A percentile compares a stretch with the other conserved stretches of the same genome.
Evolutionary conservation across 2,329 filamentous ascomycete species (phyloP).

Genomic region (Uncinocarpus reesii): DNA sequence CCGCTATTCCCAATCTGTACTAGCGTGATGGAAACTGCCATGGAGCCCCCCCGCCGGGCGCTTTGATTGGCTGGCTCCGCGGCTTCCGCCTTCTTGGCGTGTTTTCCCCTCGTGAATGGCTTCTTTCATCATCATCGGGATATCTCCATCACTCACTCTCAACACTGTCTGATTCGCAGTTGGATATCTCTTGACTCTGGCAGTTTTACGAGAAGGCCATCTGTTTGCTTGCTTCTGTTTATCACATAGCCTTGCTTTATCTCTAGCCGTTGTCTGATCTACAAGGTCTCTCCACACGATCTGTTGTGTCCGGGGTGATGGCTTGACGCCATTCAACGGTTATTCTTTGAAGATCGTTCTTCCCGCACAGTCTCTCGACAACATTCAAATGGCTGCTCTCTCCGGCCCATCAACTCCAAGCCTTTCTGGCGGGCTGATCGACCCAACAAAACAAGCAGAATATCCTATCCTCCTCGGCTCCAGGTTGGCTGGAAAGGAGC

Average conservation of each 20-base stretch:
- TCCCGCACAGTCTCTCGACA: neutral
- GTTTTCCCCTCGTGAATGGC: neutral
- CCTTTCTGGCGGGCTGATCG: slow-evolving; percentile 31
- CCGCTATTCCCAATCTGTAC: neutral
- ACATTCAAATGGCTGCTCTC: neutral
- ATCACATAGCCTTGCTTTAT: no score
- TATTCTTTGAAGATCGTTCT: neutral
- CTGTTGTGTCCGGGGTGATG: neutral
- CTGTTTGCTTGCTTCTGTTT: no score
- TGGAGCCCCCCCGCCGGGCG: neutral
- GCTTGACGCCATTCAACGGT: neutral
- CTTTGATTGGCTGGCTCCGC: neutral
- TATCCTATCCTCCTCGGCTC: slow-evolving; percentile 40
- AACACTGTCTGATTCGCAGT: no score
- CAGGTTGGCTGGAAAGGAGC: slow-evolving; percentile 27
- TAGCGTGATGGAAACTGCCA: neutral
- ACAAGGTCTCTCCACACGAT: no score
- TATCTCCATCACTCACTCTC: no score
- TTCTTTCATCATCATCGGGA: neutral
- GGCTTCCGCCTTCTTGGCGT: neutral
- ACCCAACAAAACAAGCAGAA: slow-evolving; percentile 38
- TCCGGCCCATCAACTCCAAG: slow-evolving; percentile 10
- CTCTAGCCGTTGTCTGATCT: no score
- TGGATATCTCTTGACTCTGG: no score
- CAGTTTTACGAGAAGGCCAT: no score